Percentiles rank a stretch among this genome's conserved stretches.
Conservation (phyloP, 441 rosid species). For the Populus hybrid region DNA sequence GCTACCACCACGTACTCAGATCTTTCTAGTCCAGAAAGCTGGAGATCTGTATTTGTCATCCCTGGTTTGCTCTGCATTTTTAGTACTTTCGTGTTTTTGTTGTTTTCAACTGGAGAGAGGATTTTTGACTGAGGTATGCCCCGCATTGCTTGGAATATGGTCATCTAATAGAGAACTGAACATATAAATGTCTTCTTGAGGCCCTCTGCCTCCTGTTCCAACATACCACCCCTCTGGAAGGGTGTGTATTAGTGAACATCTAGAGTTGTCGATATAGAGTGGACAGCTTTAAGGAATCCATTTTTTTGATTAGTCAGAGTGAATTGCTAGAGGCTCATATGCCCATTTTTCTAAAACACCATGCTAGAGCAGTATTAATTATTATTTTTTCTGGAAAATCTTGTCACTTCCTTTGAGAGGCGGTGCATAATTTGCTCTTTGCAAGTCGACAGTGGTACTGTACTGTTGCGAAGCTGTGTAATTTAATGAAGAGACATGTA, state of each 20-base stretch:
- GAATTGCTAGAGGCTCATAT: background rate
- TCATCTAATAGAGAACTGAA: constrained; percentile 6
- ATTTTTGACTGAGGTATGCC: constrained; percentile 65
- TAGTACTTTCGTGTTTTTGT: constrained; percentile 67
- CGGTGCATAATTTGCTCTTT: background rate
- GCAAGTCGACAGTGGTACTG: background rate
- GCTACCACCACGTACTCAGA: constrained; percentile 65
- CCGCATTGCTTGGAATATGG: constrained; percentile 2
- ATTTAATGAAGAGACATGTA: background rate
- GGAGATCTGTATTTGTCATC: constrained; percentile 77
- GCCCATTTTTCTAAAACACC: constrained; percentile 8
- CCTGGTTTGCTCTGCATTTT: constrained; percentile 83
- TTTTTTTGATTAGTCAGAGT: constrained; percentile 3
- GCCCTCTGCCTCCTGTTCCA: constrained; percentile 3
- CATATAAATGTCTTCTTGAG: background rate
- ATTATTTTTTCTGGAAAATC: background rate
- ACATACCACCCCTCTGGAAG: constrained; percentile 6
- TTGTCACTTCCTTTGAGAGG: background rate
- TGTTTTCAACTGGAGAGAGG: constrained; percentile 89
- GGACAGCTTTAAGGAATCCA: constrained; percentile 1
- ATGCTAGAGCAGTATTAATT: background rate
- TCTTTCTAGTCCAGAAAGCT: constrained; percentile 87
- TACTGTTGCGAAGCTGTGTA: background rate
- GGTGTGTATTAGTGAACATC: constrained; percentile 7
- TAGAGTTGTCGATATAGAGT: constrained; percentile 4